Conservation (phyloP, 352 stramenopile genomes). For the Stramenopiles sp. region DNA sequence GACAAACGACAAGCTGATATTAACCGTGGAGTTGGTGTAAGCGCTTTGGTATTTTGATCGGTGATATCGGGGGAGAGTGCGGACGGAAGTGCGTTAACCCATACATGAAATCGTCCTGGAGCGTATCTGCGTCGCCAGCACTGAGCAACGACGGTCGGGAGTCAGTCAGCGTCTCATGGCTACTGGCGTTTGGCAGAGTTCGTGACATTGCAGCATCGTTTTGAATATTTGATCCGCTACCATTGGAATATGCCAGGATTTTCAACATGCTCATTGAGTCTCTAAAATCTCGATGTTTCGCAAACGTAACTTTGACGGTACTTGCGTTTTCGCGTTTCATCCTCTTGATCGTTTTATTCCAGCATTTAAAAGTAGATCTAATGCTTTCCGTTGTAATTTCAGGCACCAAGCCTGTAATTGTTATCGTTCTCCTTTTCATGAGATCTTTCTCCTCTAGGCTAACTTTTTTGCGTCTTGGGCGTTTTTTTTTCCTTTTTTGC, state of each 20-base stretch:
- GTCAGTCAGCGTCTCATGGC: background rate
- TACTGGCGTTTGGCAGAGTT: background rate
- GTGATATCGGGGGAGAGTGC: background rate
- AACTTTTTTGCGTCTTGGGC: background rate
- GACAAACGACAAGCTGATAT: no score
- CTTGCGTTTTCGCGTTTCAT: background rate
- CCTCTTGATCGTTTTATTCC: background rate
- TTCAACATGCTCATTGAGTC: background rate
- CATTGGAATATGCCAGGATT: background rate
- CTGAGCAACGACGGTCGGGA: background rate
- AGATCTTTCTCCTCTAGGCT: background rate
- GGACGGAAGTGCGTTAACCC: background rate
- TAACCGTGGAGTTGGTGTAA: no score
- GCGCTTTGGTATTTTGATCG: background rate
- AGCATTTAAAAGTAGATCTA: background rate
- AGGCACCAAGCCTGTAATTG: background rate
- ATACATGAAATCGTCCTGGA: background rate
- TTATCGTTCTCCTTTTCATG: background rate
- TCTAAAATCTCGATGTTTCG: background rate
- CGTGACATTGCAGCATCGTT: background rate
- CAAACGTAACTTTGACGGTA: background rate
- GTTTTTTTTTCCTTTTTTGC: background rate
- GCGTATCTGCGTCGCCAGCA: background rate
- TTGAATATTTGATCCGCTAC: background rate
- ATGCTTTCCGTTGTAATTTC: background rate